Base-by-base conservation (phyloP, 2,329 filamentous ascomycete species). In the Phialophora expanda region DNA sequence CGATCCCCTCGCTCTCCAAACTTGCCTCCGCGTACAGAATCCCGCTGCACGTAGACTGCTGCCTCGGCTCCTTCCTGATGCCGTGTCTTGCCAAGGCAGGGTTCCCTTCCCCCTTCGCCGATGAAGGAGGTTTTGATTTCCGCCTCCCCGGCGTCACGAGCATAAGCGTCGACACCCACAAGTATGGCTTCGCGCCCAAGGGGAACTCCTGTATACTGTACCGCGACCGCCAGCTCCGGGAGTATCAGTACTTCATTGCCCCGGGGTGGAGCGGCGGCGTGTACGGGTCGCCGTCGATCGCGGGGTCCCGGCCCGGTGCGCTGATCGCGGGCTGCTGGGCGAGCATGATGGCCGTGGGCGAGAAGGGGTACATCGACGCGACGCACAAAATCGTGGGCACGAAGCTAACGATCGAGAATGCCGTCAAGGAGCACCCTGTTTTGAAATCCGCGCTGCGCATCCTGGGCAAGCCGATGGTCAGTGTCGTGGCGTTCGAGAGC, bases 161-260 rank as follows among this genome's bases (percentile, higher is more conserved):
- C 78, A 98, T 99, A 78, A 93, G 89, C 71, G 96, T 93, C 78
- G 95, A 99, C 77, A 99, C 95, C 2, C 95, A 99, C 85, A 99
- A 99, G 79, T 99, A 99, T 77, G 95, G 95, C 44, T 99, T 99
- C 76, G 95, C 95, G 0, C 95, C 95, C 61, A 99, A 99, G 82
- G 95, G 95, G 72, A 99, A 96, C 84, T 95, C 90, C 60, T 95
- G 93, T 1, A 85, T 97, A 14, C 85, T 99, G 50, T 99, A 99
- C 84, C 92, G 95, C 73, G 90, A 88, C 54, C 85, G 89, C 38
- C 81, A 86, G 55, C 86, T 96, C 71, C 88, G 95, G 72, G 87
- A 88, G 64, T 94, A 97, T 79, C 95, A 99, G 79, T 99, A 99
- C 84, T 99, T 97, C 79, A 90, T 99, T 76, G 92, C 90, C 34